A percentile compares a stretch with the other conserved stretches of the same genome.
These are phyloP conservation scores for Wickerhamomyces subpelliculosus DNA, from an alignment of 805 yeast genomes.

Conservation along the genomic window DNA sequence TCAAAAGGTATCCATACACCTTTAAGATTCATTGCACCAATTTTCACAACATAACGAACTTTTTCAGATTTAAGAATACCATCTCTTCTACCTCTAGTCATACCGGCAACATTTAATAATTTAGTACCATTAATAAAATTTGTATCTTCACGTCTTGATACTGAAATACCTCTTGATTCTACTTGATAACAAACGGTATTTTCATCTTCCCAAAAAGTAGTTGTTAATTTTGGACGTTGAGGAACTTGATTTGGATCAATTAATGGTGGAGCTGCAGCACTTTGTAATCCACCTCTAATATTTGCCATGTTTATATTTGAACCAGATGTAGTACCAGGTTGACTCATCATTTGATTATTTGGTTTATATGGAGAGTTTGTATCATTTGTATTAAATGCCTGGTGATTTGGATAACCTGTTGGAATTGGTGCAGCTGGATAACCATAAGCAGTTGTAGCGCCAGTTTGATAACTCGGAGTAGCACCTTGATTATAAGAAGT, in stretches of 20 bases:
- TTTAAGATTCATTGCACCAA: slow-evolving; percentile 69
- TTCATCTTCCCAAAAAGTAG: slow-evolving; percentile 75
- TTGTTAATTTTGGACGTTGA: slow-evolving; percentile 55
- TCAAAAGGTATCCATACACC: slow-evolving; percentile 78
- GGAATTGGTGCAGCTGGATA: slow-evolving; percentile 4
- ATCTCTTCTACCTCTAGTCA: slow-evolving; percentile 69
- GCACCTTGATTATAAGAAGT: neutral
- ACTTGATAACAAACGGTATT: slow-evolving; percentile 67
- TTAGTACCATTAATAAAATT: slow-evolving; percentile 71
- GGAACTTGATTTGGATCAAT: slow-evolving; percentile 22
- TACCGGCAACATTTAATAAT: slow-evolving; percentile 59
- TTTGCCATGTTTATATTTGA: slow-evolving; percentile 9
- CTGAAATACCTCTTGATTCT: slow-evolving; percentile 60
- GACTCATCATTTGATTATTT: neutral
- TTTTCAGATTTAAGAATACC: slow-evolving; percentile 64
- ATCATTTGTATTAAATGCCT: slow-evolving; percentile 6
- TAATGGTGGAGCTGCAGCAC: slow-evolving; percentile 13
- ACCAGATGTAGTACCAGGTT: slow-evolving; percentile 4
- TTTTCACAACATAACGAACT: slow-evolving; percentile 61
- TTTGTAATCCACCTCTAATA: slow-evolving; percentile 10
- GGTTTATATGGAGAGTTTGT: neutral
- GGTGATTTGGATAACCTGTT: slow-evolving; percentile 12
- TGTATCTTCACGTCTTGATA: slow-evolving; percentile 63
- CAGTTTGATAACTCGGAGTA: neutral
- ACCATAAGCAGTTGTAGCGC: neutral